Conservation (phyloP, 1,284 basidiomycete genomes). For the Uromyces viciae-fabae region DNA sequence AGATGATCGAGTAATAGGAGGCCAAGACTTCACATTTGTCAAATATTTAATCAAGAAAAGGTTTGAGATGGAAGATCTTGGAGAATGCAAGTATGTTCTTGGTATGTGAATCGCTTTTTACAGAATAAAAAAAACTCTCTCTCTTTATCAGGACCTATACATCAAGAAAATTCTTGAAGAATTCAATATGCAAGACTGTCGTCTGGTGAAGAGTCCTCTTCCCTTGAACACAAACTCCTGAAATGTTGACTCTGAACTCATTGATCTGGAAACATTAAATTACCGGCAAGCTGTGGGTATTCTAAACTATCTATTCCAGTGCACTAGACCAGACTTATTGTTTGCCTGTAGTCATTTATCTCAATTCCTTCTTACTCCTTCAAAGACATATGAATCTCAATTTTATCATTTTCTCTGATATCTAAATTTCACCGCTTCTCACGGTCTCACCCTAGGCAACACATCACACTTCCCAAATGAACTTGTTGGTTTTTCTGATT, state of each 20-base stretch:
- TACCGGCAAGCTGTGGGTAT: neutral
- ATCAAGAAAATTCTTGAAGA: neutral
- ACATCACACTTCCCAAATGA: too few relatives aligned
- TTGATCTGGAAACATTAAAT: neutral
- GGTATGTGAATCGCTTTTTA: slow-evolving; percentile 10
- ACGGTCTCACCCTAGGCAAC: neutral
- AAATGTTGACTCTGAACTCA: neutral
- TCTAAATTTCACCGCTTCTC: neutral
- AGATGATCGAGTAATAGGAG: slow-evolving; percentile 10
- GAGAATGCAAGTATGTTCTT: neutral
- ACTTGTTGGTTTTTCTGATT: neutral
- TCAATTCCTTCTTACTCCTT: neutral
- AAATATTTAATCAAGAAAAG: neutral
- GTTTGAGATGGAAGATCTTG: slow-evolving; percentile 19
- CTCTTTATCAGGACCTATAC: slow-evolving; percentile 9
- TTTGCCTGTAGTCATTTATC: neutral
- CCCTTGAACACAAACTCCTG: neutral
- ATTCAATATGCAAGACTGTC: slow-evolving; percentile 6
- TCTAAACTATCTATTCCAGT: slow-evolving; percentile 15
- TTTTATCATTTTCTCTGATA: neutral
- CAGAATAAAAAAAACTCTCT: neutral
- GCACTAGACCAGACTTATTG: slow-evolving; percentile 1
- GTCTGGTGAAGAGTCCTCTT: neutral
- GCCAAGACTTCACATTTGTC: neutral
- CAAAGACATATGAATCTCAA: neutral